Base-by-base conservation (phyloP, 1,284 basidiomycete genomes). In the Cutaneotrichosporon arboriforme region DNA sequence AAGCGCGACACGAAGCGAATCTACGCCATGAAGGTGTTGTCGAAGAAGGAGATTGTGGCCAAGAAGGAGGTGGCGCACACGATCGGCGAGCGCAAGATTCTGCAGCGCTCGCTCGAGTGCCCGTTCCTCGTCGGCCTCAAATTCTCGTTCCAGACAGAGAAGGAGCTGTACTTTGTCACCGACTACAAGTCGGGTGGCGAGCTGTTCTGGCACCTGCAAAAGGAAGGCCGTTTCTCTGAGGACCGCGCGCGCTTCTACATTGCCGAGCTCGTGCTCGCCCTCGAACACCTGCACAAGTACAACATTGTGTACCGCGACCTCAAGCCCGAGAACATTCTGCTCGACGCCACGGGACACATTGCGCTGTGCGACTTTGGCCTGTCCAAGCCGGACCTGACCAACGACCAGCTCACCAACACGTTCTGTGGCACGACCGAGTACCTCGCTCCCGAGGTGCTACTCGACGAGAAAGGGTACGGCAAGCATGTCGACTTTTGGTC, bases 11-110 rank as follows among this genome's bases (percentile, higher is more conserved):
- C 96, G 41, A 88, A 90, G 74, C 88, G 96, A 48, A 98, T 99
- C 78, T 99, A 97, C 77, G 96, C 96, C 51, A 98, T 99, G 94
- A 99, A 99, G 74, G 90, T 98, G 46, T 82, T 99, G 34, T 93
- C 89, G 36, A 99, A 99, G 79, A 92, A 90, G 77, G 96, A 99
- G 75, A 98, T 99, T 66, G 85, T 97, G 53, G 90, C 90, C 43
- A 98, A 97, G 81, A 98, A 98, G 77, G 96, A 99, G 75, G 92
- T 99, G 38, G 92, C 92, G 7, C 96, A 99, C 74, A 99, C 94
- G 14, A 97, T 99, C 62, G 96, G 96, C 67, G 96, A 99, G 76
- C 87, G 96, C 75, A 97, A 97, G 80, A 98, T 99, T 68, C 82
- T 98, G 20, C 93, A 98, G 74, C 84, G 90, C 52, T 93, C 89